A percentile compares a stretch with the other conserved stretches of the same genome.
phyloP scores from a whole-genome alignment of 2,329 filamentous ascomycete species.

The Colletotrichum sp. region DNA sequence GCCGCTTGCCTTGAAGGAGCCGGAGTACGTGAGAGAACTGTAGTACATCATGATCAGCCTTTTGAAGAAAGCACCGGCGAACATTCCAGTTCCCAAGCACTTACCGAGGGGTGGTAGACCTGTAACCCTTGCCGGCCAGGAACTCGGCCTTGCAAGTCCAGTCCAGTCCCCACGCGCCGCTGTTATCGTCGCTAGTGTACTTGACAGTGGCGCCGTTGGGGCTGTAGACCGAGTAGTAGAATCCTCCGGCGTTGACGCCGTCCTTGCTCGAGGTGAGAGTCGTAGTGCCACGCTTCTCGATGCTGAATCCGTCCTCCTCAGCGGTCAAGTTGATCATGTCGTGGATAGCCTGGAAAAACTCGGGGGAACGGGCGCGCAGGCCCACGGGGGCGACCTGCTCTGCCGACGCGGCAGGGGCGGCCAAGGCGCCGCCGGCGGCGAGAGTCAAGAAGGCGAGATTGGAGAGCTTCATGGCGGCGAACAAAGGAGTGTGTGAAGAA shows the following conservation, averaged over 20 bases:
- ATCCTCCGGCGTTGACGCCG: not conserved
- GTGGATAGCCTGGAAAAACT: not conserved
- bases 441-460: not conserved
- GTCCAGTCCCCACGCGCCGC: not conserved
- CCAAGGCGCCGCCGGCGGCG: not conserved
- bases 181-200: not conserved
- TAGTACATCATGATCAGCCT: not conserved
- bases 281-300: not conserved
- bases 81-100: accelerated
- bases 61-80: not conserved
- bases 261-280: not conserved
- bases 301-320: not conserved
- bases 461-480: not conserved
- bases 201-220: not conserved
- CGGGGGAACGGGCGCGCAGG: not conserved
- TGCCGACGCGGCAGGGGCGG: not conserved
- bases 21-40: not conserved
- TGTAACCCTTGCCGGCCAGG: not conserved
- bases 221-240: not conserved
- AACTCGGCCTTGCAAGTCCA: not conserved
- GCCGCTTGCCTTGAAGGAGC: not conserved
- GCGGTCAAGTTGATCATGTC: not conserved
- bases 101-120: not conserved
- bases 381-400: not conserved
- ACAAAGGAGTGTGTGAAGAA: not conserved